Evolutionary conservation across 495 filamentous ascomycete genomes (phyloP), one percentile per base, ranked within the genome.

Genomic region (Hypomontagnella submonticulosa): DNA sequence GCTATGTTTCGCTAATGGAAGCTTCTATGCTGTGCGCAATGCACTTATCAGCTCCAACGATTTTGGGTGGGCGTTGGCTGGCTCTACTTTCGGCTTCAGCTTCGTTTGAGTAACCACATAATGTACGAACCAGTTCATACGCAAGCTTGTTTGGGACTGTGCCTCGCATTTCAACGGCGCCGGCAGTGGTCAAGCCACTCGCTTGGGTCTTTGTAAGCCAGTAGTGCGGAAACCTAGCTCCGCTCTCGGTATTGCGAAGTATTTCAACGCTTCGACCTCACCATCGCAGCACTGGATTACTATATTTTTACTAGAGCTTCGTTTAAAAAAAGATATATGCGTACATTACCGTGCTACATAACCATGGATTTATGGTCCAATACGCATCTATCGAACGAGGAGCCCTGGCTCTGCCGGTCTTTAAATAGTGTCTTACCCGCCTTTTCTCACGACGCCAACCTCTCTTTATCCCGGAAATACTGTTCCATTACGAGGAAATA

Each of bases 401-500:
- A 20, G 15, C 37, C 56, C 18, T 3, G 16, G 53, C 13, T 36
- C 11, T 44, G 8, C 23, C 23, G 23, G 3, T 20, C 41, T 68
- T 59, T 48, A 55, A 61, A 63, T 63, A 59, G 54, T 13, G 42
- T 40, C 23, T 61, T 13, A 38, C 36, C 41, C 42, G n/a, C 27
- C 27, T 20, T 47, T 41, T 52, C 57, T 34, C 44, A 37, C 27
- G 52, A 20, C 57, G 50, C 53, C 64, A 67, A 53, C 52, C 57
- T 52, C 20, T 56, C 55, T 56, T 63, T 52, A 55, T 56, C 55
- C 55, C 66, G 60, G 66, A 56, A 56, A 60, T 19, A 11, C 20
- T 6, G 30, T 59, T 60, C 60, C 52, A 53, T 59, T 40, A 34
- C 38, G 43, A 57, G 51, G 41, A 41, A 54, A 48, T 33, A 33